Conservation (phyloP, 2,329 filamentous ascomycete genomes). For the Juglanconis sp. region DNA sequence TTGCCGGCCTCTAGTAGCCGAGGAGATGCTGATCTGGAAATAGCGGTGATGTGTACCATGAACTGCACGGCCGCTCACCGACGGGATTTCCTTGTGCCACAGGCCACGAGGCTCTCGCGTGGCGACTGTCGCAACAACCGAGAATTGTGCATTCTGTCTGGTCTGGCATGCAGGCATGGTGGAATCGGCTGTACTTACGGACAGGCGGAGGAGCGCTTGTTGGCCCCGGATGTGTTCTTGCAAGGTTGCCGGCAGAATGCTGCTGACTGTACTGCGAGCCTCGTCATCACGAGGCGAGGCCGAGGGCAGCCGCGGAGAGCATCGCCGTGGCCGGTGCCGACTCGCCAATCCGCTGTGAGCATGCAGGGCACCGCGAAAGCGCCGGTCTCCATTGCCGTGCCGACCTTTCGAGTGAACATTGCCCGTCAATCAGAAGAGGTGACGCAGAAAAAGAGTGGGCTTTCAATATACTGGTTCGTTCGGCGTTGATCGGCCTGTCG, state of each 20-base stretch:
- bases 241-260: neutral
- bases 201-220: neutral
- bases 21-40: neutral
- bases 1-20: neutral
- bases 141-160: constrained; percentile 5
- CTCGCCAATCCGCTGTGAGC: neutral
- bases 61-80: constrained; percentile 7
- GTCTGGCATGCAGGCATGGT: too few relatives aligned
- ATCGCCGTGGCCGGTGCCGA: neutral
- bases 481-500: constrained; percentile 9
- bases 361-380: constrained; percentile 12
- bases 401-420: neutral
- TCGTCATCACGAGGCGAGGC: neutral
- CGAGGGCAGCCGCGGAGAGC: neutral
- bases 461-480: constrained; percentile 2
- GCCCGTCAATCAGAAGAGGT: constrained; percentile 11
- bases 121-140: neutral
- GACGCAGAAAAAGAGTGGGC: constrained; percentile 4
- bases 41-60: constrained; percentile 1
- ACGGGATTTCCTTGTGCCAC: constrained; percentile 11
- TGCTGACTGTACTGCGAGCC: neutral
- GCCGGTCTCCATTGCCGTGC: constrained; percentile 9
- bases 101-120: neutral
- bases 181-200: too few relatives aligned
- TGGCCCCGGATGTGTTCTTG: too few relatives aligned